Base-by-base conservation (phyloP, 2,329 filamentous ascomycete species). In the Trichoderma atrobrunneum region DNA sequence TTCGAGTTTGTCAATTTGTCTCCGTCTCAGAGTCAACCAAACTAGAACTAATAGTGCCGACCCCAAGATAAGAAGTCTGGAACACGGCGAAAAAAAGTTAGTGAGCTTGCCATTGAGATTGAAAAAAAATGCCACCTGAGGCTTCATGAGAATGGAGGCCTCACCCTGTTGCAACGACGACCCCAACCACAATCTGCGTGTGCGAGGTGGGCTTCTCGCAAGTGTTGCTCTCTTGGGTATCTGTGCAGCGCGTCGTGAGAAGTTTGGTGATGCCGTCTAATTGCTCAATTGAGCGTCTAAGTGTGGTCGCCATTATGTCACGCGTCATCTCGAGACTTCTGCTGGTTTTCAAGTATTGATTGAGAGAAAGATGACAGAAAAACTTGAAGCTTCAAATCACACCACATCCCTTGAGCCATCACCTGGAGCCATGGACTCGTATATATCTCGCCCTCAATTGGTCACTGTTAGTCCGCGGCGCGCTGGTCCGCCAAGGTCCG, bases 201-300 rank as follows among this genome's bases (percentile, higher is more conserved):
- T 63, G 48, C 11, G 68, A 39, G 14, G 62, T n/a, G 5, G 68
- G 60, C 60, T 71, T 71, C 26, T 71, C 68, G 32, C 68, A 71
- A 24, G 68, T 71, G 48, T 71, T 71, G 32, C n/a, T 71, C 32
- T 71, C 60, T 26, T 57, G 68, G 14, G 59, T 71, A 12, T 63
- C 12, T 43, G 32, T 43, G 30, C 68, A 71, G 24, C 68, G 68
- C 59, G 21, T 32, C 11, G 10, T 32, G 14, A 71, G 68, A 6
- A 39, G 24, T n/a, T 59, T 63, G 16, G 67, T 32, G 26, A 64
- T 1, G 26, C 18, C 5, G 10, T 30, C 32, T n/a, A 71, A n/a
- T 4, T 56, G 39, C 24, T 64, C 68, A n/a, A 59, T 56, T n/a
- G 68, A 71, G 59, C 68, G 59, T 21, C 60, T 48, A 7, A 56